These are phyloP conservation scores for Solanum chacoense DNA, from an alignment of 305 asterid species.

Conservation along the genomic window DNA sequence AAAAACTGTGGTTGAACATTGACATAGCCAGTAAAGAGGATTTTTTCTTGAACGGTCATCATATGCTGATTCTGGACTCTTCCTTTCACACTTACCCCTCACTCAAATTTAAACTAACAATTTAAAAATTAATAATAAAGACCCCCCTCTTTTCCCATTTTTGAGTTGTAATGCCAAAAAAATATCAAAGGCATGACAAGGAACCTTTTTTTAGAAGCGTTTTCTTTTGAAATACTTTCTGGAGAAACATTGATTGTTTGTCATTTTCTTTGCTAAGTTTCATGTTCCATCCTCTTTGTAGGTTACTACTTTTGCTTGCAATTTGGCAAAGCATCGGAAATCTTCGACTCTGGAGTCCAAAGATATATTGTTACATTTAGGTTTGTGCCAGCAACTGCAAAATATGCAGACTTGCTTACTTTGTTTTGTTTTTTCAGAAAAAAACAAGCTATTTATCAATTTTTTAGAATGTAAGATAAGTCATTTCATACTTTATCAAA, in stretches of 20 bases:
- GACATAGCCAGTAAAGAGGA: not conserved
- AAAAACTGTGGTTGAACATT: not conserved
- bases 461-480: not conserved
- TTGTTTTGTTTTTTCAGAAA: not conserved
- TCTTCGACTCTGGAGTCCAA: slow-evolving; percentile 84
- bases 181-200: not conserved
- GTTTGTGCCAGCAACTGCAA: slow-evolving; percentile 36
- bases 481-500: not conserved
- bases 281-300: slow-evolving; percentile 13
- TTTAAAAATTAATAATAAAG: not conserved
- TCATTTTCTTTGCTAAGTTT: not conserved
- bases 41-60: not conserved
- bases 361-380: slow-evolving; percentile 88
- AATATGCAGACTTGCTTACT: not conserved
- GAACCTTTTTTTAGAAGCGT: not conserved
- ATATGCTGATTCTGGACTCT: not conserved
- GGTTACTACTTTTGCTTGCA: slow-evolving; percentile 81
- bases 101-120: not conserved
- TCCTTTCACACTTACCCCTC: not conserved
- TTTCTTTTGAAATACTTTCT: not conserved
- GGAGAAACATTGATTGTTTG: not conserved
- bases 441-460: not conserved
- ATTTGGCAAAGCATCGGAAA: slow-evolving; percentile 89
- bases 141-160: not conserved
- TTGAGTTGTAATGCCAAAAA: not conserved